A percentile compares a stretch with the other conserved stretches of the same genome.
phyloP scores from a whole-genome alignment of 441 rosid genomes.

The Pelargonium fulgidum region DNA sequence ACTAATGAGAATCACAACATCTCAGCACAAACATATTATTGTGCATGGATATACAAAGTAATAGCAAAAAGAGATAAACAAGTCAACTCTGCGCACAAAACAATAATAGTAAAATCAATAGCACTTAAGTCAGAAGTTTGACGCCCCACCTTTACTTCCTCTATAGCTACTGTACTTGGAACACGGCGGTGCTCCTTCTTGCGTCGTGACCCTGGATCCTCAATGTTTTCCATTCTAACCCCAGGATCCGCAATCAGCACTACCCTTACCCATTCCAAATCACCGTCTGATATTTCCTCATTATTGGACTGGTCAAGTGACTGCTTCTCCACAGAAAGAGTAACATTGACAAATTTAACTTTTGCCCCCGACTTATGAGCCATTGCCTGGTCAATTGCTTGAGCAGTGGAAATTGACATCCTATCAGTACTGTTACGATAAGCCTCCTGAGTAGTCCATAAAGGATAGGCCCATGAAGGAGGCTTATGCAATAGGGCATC shows the following conservation, averaged over 20 bases:
- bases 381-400: constrained; percentile 99
- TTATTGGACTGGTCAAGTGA: constrained; percentile 26
- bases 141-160: constrained; percentile 89
- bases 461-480: constrained; percentile 99
- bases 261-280: constrained; percentile 91
- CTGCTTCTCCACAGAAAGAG: constrained; percentile 56
- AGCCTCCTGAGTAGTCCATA: constrained; percentile 91
- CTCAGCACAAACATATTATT: background rate
- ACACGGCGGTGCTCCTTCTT: constrained; percentile 98
- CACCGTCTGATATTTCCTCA: constrained; percentile 28
- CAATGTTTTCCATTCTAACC: constrained; percentile 61
- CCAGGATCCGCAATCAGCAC: constrained; percentile 80
- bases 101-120: constrained; percentile 3
- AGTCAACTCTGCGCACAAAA: background rate
- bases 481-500: constrained; percentile 95
- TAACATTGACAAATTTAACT: constrained; percentile 62
- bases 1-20: background rate
- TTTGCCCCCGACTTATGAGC: constrained; percentile 67
- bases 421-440: constrained; percentile 96
- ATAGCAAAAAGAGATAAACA: background rate
- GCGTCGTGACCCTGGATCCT: constrained; percentile 53
- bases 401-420: constrained; percentile 88
- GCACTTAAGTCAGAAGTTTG: constrained; percentile 12
- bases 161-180: constrained; percentile 97
- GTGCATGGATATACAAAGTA: background rate